Conservation (phyloP, 257 asterid genomes). For the Osmanthus fragrans region DNA sequence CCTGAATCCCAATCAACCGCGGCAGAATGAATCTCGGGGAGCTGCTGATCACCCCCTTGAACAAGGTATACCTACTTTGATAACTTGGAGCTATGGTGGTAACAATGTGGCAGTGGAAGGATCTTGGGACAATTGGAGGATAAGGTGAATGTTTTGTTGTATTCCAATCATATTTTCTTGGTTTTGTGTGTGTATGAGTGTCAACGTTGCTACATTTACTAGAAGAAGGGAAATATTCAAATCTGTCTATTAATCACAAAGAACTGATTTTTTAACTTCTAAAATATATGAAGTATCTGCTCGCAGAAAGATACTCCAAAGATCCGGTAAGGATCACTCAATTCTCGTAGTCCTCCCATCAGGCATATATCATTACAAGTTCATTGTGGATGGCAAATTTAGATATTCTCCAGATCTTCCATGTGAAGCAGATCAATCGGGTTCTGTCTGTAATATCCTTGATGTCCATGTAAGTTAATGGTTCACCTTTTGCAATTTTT, state of each 20-base stretch:
- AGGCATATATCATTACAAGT: constrained; percentile 72
- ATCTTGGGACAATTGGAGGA: constrained; percentile 94
- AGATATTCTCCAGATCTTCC: constrained; percentile 81
- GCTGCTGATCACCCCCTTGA: constrained; percentile 36
- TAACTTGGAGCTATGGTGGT: constrained; percentile 69
- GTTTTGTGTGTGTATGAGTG: neutral
- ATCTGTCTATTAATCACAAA: neutral
- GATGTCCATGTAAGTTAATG: constrained; percentile 72
- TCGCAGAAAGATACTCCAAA: constrained; percentile 75
- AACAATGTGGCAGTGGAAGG: constrained; percentile 79
- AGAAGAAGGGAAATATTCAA: neutral
- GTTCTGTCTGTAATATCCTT: constrained; percentile 66
- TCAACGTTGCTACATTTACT: constrained; percentile 15
- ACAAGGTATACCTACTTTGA: constrained; percentile 54
- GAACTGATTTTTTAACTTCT: constrained; percentile 14
- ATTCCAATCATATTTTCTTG: constrained; percentile 19
- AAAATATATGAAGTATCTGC: constrained; percentile 10
- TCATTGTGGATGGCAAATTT: constrained; percentile 78
- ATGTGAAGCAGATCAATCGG: constrained; percentile 62
- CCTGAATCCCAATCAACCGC: constrained; percentile 38
- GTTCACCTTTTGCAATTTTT: constrained; percentile 13
- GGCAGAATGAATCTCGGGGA: constrained; percentile 39
- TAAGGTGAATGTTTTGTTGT: constrained; percentile 50
- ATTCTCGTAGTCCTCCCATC: constrained; percentile 79
- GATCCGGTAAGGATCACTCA: constrained; percentile 86